Conservation (phyloP, 2,329 filamentous ascomycete genomes). For the Verruconis gallopava region DNA sequence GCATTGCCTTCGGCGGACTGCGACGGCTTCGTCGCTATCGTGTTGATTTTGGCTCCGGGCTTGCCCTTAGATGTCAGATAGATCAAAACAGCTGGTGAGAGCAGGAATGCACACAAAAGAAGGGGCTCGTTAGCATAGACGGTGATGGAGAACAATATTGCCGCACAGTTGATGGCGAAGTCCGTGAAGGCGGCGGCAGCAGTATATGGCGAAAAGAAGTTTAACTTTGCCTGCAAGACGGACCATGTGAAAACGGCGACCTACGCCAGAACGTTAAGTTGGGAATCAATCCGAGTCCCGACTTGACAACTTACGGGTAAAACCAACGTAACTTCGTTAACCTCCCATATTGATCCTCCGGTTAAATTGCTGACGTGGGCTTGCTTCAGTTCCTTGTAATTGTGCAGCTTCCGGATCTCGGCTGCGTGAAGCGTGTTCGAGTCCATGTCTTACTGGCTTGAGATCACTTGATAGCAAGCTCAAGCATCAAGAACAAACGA, state of each 20-base stretch:
- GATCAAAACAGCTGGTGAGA: constrained; percentile 56
- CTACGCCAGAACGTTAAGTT: constrained; percentile 38
- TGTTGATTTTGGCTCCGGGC: constrained; percentile 16
- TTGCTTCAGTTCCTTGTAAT: constrained; percentile 87
- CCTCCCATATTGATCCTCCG: constrained; percentile 71
- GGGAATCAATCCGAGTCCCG: too few relatives aligned
- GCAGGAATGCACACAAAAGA: constrained; percentile 60
- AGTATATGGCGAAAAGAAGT: constrained; percentile 69
- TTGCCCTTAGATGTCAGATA: constrained; percentile 13
- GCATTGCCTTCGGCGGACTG: background rate
- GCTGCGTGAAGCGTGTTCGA: background rate
- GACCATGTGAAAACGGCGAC: constrained; percentile 78
- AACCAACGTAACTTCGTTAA: constrained; percentile 74
- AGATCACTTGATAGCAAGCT: too few relatives aligned
- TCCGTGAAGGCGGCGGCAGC: constrained; percentile 58
- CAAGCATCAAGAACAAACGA: too few relatives aligned
- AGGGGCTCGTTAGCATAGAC: constrained; percentile 65
- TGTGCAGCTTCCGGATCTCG: constrained; percentile 19
- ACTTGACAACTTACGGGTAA: constrained; percentile 54
- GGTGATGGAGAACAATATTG: constrained; percentile 73
- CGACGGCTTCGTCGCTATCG: background rate
- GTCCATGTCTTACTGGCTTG: too few relatives aligned
- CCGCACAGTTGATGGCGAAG: constrained; percentile 74
- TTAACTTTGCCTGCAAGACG: constrained; percentile 67
- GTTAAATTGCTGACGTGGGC: constrained; percentile 87